Evolutionary conservation across 2,329 filamentous ascomycete species (phyloP).

Genomic region (Ascochyta lentis): DNA sequence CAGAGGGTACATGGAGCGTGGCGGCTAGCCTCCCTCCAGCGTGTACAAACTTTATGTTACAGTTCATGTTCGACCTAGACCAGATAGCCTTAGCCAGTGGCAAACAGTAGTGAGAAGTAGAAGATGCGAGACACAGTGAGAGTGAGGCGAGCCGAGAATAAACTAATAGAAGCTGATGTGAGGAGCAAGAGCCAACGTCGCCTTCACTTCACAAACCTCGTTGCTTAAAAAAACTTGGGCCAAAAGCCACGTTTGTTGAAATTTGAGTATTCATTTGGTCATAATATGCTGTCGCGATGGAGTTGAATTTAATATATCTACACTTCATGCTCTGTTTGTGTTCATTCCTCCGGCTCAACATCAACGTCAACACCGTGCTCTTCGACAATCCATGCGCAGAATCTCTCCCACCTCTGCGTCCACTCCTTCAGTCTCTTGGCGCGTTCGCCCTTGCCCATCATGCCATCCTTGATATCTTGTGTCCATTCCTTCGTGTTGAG

Average conservation of each 20-base stretch:
- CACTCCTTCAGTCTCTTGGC: conserved; percentile 78
- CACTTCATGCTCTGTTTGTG: neutral
- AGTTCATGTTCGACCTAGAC: too few relatives aligned
- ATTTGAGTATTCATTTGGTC: neutral
- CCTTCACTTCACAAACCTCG: neutral
- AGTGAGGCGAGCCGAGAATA: neutral
- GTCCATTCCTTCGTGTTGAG: conserved; percentile 73
- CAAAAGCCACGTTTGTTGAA: neutral
- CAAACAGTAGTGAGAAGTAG: too few relatives aligned
- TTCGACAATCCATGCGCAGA: conserved; percentile 86
- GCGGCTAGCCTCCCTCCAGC: too few relatives aligned
- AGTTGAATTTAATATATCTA: conserved; percentile 16
- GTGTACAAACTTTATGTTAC: too few relatives aligned
- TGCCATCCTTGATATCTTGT: conserved; percentile 74
- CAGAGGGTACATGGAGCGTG: too few relatives aligned
- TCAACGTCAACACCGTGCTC: conserved; percentile 68
- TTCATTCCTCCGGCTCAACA: conserved; percentile 52
- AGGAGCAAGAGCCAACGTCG: neutral
- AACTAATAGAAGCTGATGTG: neutral
- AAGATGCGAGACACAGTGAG: too few relatives aligned
- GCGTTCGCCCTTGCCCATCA: conserved; percentile 73
- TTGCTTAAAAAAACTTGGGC: neutral
- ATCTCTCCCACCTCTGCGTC: conserved; percentile 83
- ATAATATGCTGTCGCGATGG: neutral
- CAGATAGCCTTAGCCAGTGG: too few relatives aligned